A percentile compares a stretch with the other conserved stretches of the same genome.
Evolutionary conservation across 129 eudicot species (phyloP).

Genomic region (Solidago caesia): DNA sequence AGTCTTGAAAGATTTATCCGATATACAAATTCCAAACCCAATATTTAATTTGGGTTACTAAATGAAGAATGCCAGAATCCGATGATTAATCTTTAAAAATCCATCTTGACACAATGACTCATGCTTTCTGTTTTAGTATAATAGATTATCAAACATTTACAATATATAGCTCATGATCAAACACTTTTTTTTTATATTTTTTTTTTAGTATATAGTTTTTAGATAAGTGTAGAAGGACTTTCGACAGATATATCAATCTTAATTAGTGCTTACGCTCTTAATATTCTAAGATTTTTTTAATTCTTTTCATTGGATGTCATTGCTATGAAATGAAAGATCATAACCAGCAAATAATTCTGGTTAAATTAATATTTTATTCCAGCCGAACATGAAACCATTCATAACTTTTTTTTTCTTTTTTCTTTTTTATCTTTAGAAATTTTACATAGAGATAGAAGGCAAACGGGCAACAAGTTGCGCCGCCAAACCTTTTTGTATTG

Average conservation of each 20-base stretch:
- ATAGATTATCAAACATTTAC: background rate
- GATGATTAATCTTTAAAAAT: background rate
- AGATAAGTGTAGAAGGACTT: slow-evolving; percentile 8
- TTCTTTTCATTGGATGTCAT: too few relatives aligned
- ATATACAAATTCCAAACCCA: background rate
- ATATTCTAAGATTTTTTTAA: background rate
- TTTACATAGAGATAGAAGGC: too few relatives aligned
- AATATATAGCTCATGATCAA: background rate
- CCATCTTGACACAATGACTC: slow-evolving; percentile 19
- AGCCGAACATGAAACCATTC: too few relatives aligned
- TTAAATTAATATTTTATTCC: too few relatives aligned
- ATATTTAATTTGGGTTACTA: slow-evolving; percentile 9
- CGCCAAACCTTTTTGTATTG: too few relatives aligned
- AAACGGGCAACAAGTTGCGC: too few relatives aligned
- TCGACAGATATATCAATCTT: background rate
- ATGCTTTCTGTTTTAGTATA: slow-evolving; percentile 4
- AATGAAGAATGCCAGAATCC: background rate
- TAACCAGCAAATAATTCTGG: too few relatives aligned
- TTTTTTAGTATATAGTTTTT: background rate
- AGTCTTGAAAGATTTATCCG: background rate
- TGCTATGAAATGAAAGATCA: too few relatives aligned
- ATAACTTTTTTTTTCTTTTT: too few relatives aligned
- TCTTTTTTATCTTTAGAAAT: too few relatives aligned
- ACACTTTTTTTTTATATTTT: background rate
- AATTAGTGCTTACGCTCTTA: background rate